These are phyloP conservation scores for Dendrobium chrysotoxum DNA, from an alignment of 106 monocot species.

Conservation along the genomic window DNA sequence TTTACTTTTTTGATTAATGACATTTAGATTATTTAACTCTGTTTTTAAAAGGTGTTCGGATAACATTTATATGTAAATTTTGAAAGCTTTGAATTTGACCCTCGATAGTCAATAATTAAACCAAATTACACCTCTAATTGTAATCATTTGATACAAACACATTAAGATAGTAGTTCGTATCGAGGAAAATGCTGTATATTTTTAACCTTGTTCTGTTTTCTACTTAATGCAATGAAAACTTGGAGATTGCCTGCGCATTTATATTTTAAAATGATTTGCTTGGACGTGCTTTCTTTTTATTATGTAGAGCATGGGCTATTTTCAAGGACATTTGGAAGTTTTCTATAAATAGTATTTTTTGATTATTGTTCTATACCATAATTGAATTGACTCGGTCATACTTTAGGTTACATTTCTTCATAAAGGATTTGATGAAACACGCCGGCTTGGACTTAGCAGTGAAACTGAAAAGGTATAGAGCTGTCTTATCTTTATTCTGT, in stretches of 20 bases:
- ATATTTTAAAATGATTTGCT: neutral
- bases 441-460: slow-evolving; percentile 80
- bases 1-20: neutral
- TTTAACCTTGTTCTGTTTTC: neutral
- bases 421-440: slow-evolving; percentile 96
- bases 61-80: neutral
- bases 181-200: neutral
- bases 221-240: neutral
- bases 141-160: neutral
- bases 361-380: neutral
- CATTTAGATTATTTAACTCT: neutral
- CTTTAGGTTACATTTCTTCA: slow-evolving; percentile 80
- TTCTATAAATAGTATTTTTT: neutral
- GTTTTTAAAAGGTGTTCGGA: neutral
- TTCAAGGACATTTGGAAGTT: neutral
- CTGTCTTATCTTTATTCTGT: neutral
- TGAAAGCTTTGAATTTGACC: neutral
- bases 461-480: slow-evolving; percentile 77
- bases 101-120: neutral
- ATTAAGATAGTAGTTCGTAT: neutral
- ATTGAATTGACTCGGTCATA: neutral
- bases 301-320: neutral
- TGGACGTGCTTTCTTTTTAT: neutral
- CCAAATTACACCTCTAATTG: neutral
- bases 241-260: neutral